Percentiles rank a stretch among this genome's conserved stretches.
These are phyloP conservation scores for Raffaelea deltoideospora DNA, from an alignment of 2,329 filamentous ascomycete genomes.

Conservation along the genomic window DNA sequence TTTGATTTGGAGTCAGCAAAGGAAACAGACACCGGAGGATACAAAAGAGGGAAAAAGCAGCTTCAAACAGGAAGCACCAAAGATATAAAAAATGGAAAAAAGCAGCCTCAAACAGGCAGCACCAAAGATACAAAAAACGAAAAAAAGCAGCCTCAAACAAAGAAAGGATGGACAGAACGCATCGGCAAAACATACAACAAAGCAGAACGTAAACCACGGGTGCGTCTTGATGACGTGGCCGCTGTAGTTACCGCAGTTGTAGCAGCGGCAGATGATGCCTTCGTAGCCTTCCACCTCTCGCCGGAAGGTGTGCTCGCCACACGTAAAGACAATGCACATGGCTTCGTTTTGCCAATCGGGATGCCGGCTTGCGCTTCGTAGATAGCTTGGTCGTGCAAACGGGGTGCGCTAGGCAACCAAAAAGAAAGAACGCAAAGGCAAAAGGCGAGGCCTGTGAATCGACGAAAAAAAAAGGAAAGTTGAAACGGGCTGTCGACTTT, in stretches of 20 bases:
- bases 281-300: constrained; percentile 46
- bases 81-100: constrained; percentile 6
- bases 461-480: no score
- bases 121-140: constrained; percentile 1
- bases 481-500: no score
- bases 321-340: constrained; percentile 50
- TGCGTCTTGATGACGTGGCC: constrained; percentile 46
- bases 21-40: background rate
- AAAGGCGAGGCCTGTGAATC: no score
- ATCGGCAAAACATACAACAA: constrained; percentile 35
- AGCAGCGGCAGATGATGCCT: constrained; percentile 44
- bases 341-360: no score
- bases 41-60: no score
- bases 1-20: constrained; percentile 1
- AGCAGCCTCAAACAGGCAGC: background rate
- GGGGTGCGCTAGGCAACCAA: no score
- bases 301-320: constrained; percentile 46
- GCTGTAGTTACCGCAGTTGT: constrained; percentile 51
- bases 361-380: no score
- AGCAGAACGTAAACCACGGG: constrained; percentile 70
- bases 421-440: no score
- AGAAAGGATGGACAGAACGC: constrained; percentile 1
- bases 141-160: no score
- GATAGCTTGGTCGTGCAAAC: no score
- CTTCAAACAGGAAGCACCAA: background rate